phyloP scores from a whole-genome alignment of 225 moss, liverwort and hornwort genomes.

The Marchantia polymorpha region DNA sequence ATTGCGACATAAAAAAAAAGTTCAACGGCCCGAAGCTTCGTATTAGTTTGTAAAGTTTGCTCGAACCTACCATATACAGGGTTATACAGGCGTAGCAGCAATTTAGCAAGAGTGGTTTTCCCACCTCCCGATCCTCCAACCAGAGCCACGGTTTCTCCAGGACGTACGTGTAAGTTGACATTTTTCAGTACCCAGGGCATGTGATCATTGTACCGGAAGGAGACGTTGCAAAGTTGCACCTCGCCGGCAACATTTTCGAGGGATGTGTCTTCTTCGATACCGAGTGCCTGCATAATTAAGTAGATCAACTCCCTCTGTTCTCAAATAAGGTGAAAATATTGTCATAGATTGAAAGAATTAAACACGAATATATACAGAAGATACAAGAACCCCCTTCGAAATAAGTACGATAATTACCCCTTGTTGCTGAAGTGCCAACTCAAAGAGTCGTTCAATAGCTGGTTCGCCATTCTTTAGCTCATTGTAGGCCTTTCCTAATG shows the following conservation, averaged over 20 bases:
- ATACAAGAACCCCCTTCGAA: not conserved
- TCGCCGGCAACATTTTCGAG: slow-evolving; percentile 64
- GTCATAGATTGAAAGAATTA: not conserved
- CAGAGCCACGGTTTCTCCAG: slow-evolving; percentile 93
- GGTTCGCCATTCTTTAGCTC: slow-evolving; percentile 98
- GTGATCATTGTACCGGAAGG: slow-evolving; percentile 65
- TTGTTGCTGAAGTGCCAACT: slow-evolving; percentile 53
- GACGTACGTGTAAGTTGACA: slow-evolving; percentile 63
- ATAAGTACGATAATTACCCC: slow-evolving; percentile 36
- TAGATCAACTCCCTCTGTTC: not conserved
- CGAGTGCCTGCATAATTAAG: slow-evolving; percentile 48
- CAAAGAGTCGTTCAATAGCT: slow-evolving; percentile 86
- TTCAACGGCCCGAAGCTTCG: not conserved
- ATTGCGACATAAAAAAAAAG: too few species aligned
- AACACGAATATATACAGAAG: not conserved
- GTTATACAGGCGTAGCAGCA: slow-evolving; percentile 93
- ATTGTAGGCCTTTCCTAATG: slow-evolving; percentile 88
- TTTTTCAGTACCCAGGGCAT: slow-evolving; percentile 80
- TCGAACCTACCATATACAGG: slow-evolving; percentile 62
- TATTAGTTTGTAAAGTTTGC: not conserved
- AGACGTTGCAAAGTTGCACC: slow-evolving; percentile 68
- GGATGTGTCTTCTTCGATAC: slow-evolving; percentile 29
- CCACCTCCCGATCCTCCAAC: slow-evolving; percentile 95
- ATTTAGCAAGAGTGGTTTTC: slow-evolving; percentile 87
- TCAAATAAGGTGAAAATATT: not conserved